Percentiles rank a stretch among this genome's conserved stretches.
phyloP scores from a whole-genome alignment of 2,329 filamentous ascomycete species.

The Arachnopeziza araneosa region DNA sequence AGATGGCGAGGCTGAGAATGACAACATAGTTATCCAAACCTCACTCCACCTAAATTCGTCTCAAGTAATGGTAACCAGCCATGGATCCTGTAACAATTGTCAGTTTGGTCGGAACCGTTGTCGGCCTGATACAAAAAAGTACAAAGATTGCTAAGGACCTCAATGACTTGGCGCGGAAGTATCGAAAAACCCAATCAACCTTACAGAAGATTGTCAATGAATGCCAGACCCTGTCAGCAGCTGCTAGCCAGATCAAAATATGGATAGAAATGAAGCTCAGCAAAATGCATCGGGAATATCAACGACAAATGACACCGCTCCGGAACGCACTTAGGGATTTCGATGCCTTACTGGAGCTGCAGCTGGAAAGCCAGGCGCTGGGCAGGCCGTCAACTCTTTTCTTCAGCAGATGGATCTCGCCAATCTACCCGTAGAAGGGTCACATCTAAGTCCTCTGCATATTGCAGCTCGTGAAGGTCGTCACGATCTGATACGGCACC shows the following conservation, averaged over 20 bases:
- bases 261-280: not conserved
- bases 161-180: not conserved
- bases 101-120: not conserved
- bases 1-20: not conserved
- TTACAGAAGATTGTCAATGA: not conserved
- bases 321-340: not conserved
- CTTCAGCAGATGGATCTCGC: not conserved
- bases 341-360: not conserved
- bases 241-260: not conserved
- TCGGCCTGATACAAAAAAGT: not conserved
- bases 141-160: not conserved
- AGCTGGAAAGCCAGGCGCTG: not conserved
- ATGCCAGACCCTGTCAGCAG: not conserved
- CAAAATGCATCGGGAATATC: not conserved
- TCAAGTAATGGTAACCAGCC: not conserved
- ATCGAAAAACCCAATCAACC: not conserved
- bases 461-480: not conserved
- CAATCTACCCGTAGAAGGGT: not conserved
- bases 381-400: not conserved
- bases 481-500: not conserved
- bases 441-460: not conserved
- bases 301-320: not conserved
- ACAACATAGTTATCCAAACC: not conserved
- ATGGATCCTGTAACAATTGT: not conserved
- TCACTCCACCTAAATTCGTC: not conserved